Base-by-base conservation (phyloP, 768 basidiomycete species). In the Phlebiopsis flavidoalba region DNA sequence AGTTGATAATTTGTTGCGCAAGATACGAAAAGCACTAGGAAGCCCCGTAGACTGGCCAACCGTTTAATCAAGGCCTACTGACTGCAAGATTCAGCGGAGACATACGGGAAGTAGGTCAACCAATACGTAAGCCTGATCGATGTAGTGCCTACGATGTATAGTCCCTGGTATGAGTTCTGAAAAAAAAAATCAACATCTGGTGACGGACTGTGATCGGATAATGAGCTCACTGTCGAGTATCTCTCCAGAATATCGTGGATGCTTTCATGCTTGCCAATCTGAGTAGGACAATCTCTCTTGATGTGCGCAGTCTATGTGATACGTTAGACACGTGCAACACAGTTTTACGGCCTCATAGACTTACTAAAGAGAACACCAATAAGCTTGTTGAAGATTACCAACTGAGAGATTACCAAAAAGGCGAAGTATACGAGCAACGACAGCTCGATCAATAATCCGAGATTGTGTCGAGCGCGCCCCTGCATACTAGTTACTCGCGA, bases 41-140 rank as follows among this genome's bases (percentile, higher is more conserved):
- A 97, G 24, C 95, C 97, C 70, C 96, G 92, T 40, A 98, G 79
- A 7, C 91, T 93, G 65, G 26, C 26, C 21, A 59, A 53, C 66
- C 46, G 33, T n/a, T n/a, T 36, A 26, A 40, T 8, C 63, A 33
- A 52, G 26, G 95, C 93, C 79, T 95, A n/a, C 93, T 78, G 87
- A 95, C 3, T 93, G 96, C 53, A 96, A 75, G n/a, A n/a, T n/a
- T 93, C 93, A 96, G 73, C 90, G 97, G 8, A 89, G n/a, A 80
- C 89, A n/a, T 71, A 93, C 88, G 95, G 95, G 79, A 96, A 93
- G 78, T 87, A 96, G 4, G 93, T 96, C 54, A 97, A 76, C 94
- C 94, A 96, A 73, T 91, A 98, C 21, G 89, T n/a, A 92, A 7
- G 89, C 80, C 69, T 98, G 96, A 67, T 89, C 84, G 66, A 98